Conservation (phyloP, 345 rosid species). For the Kandelia obovata region DNA sequence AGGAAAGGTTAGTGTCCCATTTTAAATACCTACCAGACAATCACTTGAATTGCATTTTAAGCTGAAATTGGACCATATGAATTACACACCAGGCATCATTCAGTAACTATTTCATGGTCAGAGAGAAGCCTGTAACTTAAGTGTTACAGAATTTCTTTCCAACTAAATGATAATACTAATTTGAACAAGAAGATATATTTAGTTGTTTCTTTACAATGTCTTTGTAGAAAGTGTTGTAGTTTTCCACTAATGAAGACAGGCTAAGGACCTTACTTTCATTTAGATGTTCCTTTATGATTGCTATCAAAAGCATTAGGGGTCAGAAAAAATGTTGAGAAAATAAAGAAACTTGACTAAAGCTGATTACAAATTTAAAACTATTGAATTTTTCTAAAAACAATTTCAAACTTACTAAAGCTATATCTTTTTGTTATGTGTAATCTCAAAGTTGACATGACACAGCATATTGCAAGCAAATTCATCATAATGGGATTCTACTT, state of each 20-base stretch:
- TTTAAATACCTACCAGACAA: constrained; percentile 1
- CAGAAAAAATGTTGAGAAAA: not conserved
- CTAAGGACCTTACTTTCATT: too few species aligned
- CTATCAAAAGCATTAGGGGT: not conserved
- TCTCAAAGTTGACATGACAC: not conserved
- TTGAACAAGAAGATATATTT: not conserved
- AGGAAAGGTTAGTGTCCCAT: constrained; percentile 65
- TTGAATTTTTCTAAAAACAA: not conserved
- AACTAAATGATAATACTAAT: not conserved
- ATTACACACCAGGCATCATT: not conserved
- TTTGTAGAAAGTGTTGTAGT: too few species aligned
- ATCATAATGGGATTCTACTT: constrained; percentile 6
- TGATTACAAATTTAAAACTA: not conserved
- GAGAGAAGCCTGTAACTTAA: not conserved
- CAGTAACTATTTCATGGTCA: not conserved
- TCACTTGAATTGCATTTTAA: constrained; percentile 9
- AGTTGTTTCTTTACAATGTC: too few species aligned
- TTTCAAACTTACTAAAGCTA: not conserved
- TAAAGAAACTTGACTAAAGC: too few species aligned
- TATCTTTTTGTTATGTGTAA: not conserved
- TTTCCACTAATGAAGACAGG: too few species aligned
- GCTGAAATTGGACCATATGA: not conserved
- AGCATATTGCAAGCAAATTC: constrained; percentile 2
- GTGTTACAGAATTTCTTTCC: too few species aligned
- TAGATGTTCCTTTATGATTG: too few species aligned